These are phyloP conservation scores for Teratosphaeriaceae sp. DNA, from an alignment of 2,329 filamentous ascomycete species.

Conservation along the genomic window DNA sequence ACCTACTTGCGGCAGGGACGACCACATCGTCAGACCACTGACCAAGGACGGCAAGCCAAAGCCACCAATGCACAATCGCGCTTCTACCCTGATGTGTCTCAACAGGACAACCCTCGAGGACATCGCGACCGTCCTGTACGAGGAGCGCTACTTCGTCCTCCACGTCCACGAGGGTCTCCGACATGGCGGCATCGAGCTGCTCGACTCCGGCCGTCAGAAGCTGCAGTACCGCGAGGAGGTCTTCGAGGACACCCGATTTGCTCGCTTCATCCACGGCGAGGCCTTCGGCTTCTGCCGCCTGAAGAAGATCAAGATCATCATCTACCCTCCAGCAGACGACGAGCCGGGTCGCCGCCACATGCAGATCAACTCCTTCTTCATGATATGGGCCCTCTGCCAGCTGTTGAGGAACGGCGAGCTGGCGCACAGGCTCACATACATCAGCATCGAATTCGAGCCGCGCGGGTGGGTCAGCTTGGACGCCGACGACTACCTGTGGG, in stretches of 20 bases:
- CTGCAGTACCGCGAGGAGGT: constrained; percentile 21
- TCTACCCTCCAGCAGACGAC: constrained; percentile 15
- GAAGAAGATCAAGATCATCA: constrained; percentile 23
- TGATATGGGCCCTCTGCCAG: constrained; percentile 20
- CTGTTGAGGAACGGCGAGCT: constrained; percentile 16
- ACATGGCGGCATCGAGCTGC: constrained; percentile 25
- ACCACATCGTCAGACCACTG: background rate
- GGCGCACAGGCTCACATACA: constrained; percentile 15
- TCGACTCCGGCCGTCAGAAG: constrained; percentile 24
- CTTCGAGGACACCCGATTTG: constrained; percentile 20
- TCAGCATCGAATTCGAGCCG: constrained; percentile 20
- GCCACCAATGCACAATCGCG: constrained; percentile 11
- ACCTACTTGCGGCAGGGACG: background rate
- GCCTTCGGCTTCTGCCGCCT: constrained; percentile 22
- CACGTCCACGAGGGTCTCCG: constrained; percentile 24
- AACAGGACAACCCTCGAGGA: constrained; percentile 17
- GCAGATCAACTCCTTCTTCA: constrained; percentile 25
- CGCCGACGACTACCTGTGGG: constrained; percentile 3
- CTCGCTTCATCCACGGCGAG: constrained; percentile 17
- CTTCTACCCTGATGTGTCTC: constrained; percentile 21
- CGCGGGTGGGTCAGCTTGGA: background rate
- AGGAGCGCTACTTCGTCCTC: constrained; percentile 24
- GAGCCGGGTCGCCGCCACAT: constrained; percentile 12
- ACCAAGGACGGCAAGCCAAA: constrained; percentile 1
- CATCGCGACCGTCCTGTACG: constrained; percentile 19